Evolutionary conservation across 2,329 filamentous ascomycete species (phyloP).

Genomic region (Thielaviopsis ethacetica): DNA sequence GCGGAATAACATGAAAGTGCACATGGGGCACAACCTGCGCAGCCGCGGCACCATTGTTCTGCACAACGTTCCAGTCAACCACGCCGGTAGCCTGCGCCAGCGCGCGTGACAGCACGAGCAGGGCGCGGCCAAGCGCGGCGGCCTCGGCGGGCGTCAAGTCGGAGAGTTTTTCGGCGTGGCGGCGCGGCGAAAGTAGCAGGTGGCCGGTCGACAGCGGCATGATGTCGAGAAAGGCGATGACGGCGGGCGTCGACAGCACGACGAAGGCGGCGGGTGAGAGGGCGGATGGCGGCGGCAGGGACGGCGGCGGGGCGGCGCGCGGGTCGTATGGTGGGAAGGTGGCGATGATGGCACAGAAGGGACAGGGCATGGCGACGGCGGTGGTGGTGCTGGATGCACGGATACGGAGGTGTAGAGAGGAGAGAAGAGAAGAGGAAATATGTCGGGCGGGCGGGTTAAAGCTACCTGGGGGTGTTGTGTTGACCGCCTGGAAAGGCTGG

Average conservation of each 20-base stretch:
- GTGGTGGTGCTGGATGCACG: too few relatives aligned
- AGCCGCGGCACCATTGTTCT: slow-evolving; percentile 83
- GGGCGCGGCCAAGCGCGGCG: slow-evolving; percentile 46
- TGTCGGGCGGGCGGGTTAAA: too few relatives aligned
- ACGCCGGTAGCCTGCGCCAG: slow-evolving; percentile 54
- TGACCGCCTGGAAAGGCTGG: too few relatives aligned
- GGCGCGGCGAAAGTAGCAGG: slow-evolving; percentile 62
- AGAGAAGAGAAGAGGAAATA: background rate
- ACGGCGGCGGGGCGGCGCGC: slow-evolving; percentile 23
- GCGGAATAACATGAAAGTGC: slow-evolving; percentile 86
- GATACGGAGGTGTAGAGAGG: too few relatives aligned
- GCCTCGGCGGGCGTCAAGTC: slow-evolving; percentile 42
- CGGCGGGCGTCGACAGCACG: slow-evolving; percentile 58
- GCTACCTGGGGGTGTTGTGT: too few relatives aligned
- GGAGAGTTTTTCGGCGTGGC: slow-evolving; percentile 62
- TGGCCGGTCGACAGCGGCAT: slow-evolving; percentile 74
- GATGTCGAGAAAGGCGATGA: slow-evolving; percentile 86
- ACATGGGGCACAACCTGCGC: slow-evolving; percentile 88
- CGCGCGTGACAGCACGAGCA: slow-evolving; percentile 57
- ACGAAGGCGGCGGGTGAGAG: slow-evolving; percentile 38
- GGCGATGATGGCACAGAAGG: slow-evolving; percentile 44
- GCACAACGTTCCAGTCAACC: slow-evolving; percentile 86
- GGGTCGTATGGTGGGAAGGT: slow-evolving; percentile 33
- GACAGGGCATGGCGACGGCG: slow-evolving; percentile 33
- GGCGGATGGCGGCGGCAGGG: slow-evolving; percentile 18